Evolutionary conservation across 2,329 filamentous ascomycete species (phyloP).

Genomic region (Colletotrichum salicis): DNA sequence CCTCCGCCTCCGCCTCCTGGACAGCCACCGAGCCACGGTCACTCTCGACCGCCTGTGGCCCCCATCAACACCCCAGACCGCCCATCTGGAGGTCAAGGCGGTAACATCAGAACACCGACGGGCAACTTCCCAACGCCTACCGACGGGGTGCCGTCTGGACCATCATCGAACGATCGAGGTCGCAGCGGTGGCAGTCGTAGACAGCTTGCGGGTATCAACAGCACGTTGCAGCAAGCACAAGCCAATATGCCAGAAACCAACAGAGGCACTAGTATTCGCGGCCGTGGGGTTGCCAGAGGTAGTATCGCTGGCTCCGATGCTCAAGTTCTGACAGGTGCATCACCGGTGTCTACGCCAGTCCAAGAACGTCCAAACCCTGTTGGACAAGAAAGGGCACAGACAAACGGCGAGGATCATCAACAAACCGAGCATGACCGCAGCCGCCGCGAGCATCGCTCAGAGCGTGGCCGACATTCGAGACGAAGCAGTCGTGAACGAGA

Average conservation of each 20-base stretch:
- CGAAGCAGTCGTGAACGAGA: conserved; percentile 57
- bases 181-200: conserved; percentile 50
- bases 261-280: conserved; percentile 49
- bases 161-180: conserved; percentile 48
- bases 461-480: conserved; percentile 51
- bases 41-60: conserved; percentile 46
- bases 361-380: conserved; percentile 60
- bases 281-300: conserved; percentile 49
- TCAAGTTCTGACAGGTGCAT: conserved; percentile 66
- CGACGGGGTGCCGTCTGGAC: conserved; percentile 37
- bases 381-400: conserved; percentile 48
- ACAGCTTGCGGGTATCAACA: conserved; percentile 70
- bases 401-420: conserved; percentile 50
- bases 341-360: conserved; percentile 59
- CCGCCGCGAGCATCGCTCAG: conserved; percentile 55
- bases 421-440: conserved; percentile 56
- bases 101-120: conserved; percentile 26
- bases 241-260: conserved; percentile 51
- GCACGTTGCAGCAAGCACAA: conserved; percentile 64
- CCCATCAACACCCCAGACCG: conserved; percentile 47
- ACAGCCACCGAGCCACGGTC: conserved; percentile 38
- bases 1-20: conserved; percentile 46
- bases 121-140: conserved; percentile 23
- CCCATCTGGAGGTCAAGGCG: conserved; percentile 10
- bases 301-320: conserved; percentile 65